Conservation (phyloP, 2,329 filamentous ascomycete species). For the Hypoxylon rubiginosum region DNA sequence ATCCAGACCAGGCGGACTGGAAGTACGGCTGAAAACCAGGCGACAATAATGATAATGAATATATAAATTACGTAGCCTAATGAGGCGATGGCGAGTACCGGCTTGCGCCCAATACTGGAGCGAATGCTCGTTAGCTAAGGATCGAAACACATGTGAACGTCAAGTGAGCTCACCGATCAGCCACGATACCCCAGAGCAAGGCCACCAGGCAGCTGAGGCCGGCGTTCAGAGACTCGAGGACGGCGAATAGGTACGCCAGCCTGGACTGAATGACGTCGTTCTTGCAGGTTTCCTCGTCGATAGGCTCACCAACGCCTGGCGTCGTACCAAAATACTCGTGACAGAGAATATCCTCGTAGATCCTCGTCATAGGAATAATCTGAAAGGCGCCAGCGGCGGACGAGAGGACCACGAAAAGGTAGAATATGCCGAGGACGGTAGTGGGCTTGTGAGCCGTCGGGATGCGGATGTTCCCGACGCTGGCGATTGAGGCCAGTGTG, state of each 20-base stretch:
- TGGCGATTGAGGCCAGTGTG: slow-evolving; percentile 25
- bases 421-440: slow-evolving; percentile 48
- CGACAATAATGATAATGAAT: slow-evolving; percentile 50
- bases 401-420: slow-evolving; percentile 50
- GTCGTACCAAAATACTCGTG: slow-evolving; percentile 53
- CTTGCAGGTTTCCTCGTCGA: slow-evolving; percentile 57
- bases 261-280: slow-evolving; percentile 53
- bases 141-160: neutral
- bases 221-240: slow-evolving; percentile 49
- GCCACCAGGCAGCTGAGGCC: slow-evolving; percentile 53
- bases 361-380: slow-evolving; percentile 52
- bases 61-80: slow-evolving; percentile 49
- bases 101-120: slow-evolving; percentile 54
- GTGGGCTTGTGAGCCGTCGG: slow-evolving; percentile 25
- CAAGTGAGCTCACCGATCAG: slow-evolving; percentile 52
- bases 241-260: slow-evolving; percentile 54
- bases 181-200: slow-evolving; percentile 56
- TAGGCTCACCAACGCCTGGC: slow-evolving; percentile 44
- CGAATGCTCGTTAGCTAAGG: slow-evolving; percentile 1
- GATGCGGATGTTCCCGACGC: slow-evolving; percentile 12
- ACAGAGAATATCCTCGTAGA: slow-evolving; percentile 58
- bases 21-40: slow-evolving; percentile 52
- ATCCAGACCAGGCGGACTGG: slow-evolving; percentile 54
- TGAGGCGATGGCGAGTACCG: slow-evolving; percentile 52
- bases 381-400: slow-evolving; percentile 50